Conservation (phyloP, 768 basidiomycete genomes). For the Serpula lacrymans region DNA sequence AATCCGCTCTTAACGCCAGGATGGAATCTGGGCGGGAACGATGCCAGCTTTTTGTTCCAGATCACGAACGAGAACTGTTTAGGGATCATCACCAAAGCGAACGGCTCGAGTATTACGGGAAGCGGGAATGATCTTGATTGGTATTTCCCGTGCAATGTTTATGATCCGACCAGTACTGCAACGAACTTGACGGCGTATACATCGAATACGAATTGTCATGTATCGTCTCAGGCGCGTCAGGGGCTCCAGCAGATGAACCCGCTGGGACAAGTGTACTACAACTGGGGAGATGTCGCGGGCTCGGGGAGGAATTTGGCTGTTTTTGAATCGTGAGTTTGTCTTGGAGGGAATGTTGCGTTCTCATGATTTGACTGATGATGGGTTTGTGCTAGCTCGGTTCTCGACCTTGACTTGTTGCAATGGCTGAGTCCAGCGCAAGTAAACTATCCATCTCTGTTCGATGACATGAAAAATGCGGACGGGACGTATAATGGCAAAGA, state of each 20-base stretch:
- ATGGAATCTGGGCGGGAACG: slow-evolving; percentile 82
- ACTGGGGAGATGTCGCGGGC: slow-evolving; percentile 81
- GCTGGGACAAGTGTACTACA: slow-evolving; percentile 89
- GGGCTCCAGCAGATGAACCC: slow-evolving; percentile 47
- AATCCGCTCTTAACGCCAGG: slow-evolving; percentile 80
- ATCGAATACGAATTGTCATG: slow-evolving; percentile 68
- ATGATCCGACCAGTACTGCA: slow-evolving; percentile 64
- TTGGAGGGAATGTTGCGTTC: too few species aligned
- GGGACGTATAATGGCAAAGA: slow-evolving; percentile 80
- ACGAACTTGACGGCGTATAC: slow-evolving; percentile 72
- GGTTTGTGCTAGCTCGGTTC: slow-evolving; percentile 61
- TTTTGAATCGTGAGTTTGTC: slow-evolving; percentile 75
- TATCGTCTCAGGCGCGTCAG: slow-evolving; percentile 47
- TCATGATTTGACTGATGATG: slow-evolving; percentile 6
- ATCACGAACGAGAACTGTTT: slow-evolving; percentile 82
- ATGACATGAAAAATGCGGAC: slow-evolving; percentile 65
- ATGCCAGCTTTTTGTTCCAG: slow-evolving; percentile 95
- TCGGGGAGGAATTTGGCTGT: slow-evolving; percentile 81
- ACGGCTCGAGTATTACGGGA: slow-evolving; percentile 68
- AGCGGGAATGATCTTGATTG: slow-evolving; percentile 67
- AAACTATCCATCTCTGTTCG: slow-evolving; percentile 79
- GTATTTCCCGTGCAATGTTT: slow-evolving; percentile 98
- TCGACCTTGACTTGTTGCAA: slow-evolving; percentile 81
- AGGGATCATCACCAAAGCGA: slow-evolving; percentile 68
- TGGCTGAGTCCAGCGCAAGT: slow-evolving; percentile 84